phyloP scores from a whole-genome alignment of 306 rosid species.

The Arachis stenosperma region DNA sequence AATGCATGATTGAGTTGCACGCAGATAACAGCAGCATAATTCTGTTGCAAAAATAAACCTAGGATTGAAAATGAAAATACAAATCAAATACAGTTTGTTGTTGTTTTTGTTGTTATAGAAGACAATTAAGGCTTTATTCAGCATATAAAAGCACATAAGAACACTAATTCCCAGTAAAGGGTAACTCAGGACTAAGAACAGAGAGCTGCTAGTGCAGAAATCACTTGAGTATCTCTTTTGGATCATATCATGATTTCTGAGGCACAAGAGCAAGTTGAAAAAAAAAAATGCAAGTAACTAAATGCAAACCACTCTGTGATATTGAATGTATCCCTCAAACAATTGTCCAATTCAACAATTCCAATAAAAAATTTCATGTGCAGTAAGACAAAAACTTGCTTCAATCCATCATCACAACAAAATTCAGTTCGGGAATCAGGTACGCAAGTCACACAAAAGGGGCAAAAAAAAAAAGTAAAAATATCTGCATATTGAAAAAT shows the following conservation, averaged over 20 bases:
- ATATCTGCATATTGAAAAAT: slow-evolving; percentile 24
- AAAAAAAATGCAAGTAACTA: slow-evolving; percentile 10
- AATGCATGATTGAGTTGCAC: slow-evolving; percentile 1
- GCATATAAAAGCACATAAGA: slow-evolving; percentile 14
- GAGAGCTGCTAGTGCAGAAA: not conserved
- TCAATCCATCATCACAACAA: slow-evolving; percentile 23
- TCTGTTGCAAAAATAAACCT: not conserved
- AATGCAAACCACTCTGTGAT: slow-evolving; percentile 29
- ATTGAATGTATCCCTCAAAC: slow-evolving; percentile 19
- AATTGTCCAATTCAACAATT: slow-evolving; percentile 3
- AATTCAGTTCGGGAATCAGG: slow-evolving; percentile 24
- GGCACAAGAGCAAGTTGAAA: slow-evolving; percentile 10
- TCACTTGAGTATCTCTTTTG: not conserved
- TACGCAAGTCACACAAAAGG: slow-evolving; percentile 12
- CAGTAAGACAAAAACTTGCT: slow-evolving; percentile 8
- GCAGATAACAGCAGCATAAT: slow-evolving; percentile 19
- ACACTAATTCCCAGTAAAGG: not conserved
- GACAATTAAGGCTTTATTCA: not conserved
- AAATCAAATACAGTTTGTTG: slow-evolving; percentile 3
- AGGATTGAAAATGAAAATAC: not conserved
- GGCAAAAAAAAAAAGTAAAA: not conserved
- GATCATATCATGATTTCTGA: slow-evolving; percentile 13
- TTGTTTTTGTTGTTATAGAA: not conserved
- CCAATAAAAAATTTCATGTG: slow-evolving; percentile 18
- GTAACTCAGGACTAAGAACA: slow-evolving; percentile 13